Base-by-base conservation (phyloP, 805 yeast genomes). In the Spathaspora passalidarum region DNA sequence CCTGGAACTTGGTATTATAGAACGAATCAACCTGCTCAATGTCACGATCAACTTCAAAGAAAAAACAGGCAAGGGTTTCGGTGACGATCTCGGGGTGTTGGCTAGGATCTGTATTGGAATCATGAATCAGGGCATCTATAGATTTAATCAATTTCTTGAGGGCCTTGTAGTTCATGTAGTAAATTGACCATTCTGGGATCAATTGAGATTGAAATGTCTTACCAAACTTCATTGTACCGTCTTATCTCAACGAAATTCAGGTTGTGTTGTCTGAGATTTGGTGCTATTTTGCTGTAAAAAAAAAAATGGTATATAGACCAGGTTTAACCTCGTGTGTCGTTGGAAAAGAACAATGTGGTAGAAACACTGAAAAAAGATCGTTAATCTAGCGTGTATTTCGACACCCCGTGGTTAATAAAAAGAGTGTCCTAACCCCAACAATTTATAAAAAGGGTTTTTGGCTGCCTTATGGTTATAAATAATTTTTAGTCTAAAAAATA, bases 111-210 rank as follows among this genome's bases (percentile, higher is more conserved):
- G 43, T 53, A 32, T 37, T 18, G 1, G 51, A 70, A 3, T 22
- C 25, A 22, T 52, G 52, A n/a, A 16, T 26, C 13, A 21, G n/a
- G 10, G 17, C 20, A 25, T 74, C 78, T 19, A 88, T 78, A 36
- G 73, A 76, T 62, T 88, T 88, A 66, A 92, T 87, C 56, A 81
- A 79, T 58, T 86, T 83, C 69, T 92, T 92, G 54, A 92, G 73
- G 41, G 77, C 80, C 63, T 90, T 92, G 67, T 92, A 92, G 67
- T 88, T 86, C 75, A 92, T 79, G 59, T 92, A 92, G 56, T 77
- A 78, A 47, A 80, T 78, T 42, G 81, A 75, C 98, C 98, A 92
- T 66, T 90, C 96, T 3, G 97, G 97, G 47, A 91, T 89, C 72
- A 90, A 96, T 66, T 92, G 96, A 40, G 86, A 74, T 25, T 81